A percentile compares a stretch with the other conserved stretches of the same genome.
These are phyloP conservation scores for Zymoseptoria ardabiliae DNA, from an alignment of 2,329 filamentous ascomycete genomes.

Conservation along the genomic window DNA sequence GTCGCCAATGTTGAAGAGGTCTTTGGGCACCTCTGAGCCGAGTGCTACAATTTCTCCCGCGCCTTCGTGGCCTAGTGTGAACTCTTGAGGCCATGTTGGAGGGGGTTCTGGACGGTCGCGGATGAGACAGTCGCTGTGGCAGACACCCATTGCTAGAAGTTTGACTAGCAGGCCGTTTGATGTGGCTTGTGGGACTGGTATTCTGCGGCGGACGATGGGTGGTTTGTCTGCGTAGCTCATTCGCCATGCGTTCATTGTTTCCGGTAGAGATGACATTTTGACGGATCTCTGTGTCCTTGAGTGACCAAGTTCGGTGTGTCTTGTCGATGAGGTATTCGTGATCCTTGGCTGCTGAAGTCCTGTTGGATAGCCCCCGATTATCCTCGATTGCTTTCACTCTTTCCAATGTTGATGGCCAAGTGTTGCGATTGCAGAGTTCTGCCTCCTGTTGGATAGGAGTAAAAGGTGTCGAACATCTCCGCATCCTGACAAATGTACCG, in stretches of 20 bases:
- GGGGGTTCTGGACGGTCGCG: constrained; percentile 17
- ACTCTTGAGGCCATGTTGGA: constrained; percentile 9
- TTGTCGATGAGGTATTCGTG: neutral
- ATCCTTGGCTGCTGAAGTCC: neutral
- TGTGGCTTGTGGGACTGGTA: constrained; percentile 22
- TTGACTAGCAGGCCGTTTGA: constrained; percentile 28
- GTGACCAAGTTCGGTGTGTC: too few relatives aligned
- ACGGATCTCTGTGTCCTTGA: neutral
- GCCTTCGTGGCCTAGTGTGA: constrained; percentile 19
- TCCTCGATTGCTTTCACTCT: neutral
- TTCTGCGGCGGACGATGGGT: constrained; percentile 24
- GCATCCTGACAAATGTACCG: neutral
- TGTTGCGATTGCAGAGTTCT: neutral
- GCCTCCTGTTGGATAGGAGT: neutral
- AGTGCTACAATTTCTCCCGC: constrained; percentile 16
- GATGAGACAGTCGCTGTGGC: constrained; percentile 30
- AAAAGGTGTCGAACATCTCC: neutral
- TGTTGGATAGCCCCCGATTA: neutral
- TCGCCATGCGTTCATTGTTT: constrained; percentile 6
- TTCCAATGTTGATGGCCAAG: neutral
- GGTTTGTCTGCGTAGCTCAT: constrained; percentile 17
- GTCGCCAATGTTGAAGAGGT: constrained; percentile 21
- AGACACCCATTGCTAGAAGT: constrained; percentile 31
- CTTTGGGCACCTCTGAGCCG: constrained; percentile 8
- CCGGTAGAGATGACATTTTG: constrained; percentile 2